Conservation (phyloP, 148 eudicot genomes). For the Silene conica region DNA sequence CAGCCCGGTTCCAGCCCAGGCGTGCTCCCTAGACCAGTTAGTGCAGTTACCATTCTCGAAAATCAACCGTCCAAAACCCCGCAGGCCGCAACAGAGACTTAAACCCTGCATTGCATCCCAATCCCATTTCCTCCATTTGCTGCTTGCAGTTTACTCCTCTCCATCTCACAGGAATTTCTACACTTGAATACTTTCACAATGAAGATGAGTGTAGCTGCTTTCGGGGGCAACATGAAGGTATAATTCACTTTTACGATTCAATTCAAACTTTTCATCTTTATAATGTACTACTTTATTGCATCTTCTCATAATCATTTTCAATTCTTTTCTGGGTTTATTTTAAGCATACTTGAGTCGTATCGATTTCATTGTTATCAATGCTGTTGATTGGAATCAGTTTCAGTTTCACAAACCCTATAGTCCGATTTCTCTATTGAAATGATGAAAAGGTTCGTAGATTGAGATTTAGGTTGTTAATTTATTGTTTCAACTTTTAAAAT, state of each 20-base stretch:
- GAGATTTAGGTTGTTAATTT: neutral
- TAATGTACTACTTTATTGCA: neutral
- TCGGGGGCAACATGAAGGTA: slow-evolving; percentile 62
- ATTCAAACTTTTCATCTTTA: neutral
- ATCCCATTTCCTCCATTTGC: neutral
- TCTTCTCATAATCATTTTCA: neutral
- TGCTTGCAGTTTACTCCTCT: neutral
- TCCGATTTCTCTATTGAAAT: neutral
- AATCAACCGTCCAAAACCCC: too few species aligned
- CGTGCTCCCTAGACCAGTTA: too few species aligned
- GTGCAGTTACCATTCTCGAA: too few species aligned
- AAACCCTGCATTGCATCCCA: neutral
- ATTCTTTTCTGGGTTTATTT: neutral
- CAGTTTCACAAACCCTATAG: neutral
- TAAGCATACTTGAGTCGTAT: neutral
- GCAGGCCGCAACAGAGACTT: neutral
- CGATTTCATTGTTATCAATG: neutral
- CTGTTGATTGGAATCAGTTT: neutral
- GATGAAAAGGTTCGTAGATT: neutral
- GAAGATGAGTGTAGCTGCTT: slow-evolving; percentile 39
- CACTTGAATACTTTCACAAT: slow-evolving; percentile 1
- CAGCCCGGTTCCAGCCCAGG: too few species aligned
- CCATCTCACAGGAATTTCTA: neutral
- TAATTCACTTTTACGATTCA: neutral
- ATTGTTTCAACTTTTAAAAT: neutral